phyloP scores from a whole-genome alignment of 345 rosid genomes.

The Hibiscus syriacus region DNA sequence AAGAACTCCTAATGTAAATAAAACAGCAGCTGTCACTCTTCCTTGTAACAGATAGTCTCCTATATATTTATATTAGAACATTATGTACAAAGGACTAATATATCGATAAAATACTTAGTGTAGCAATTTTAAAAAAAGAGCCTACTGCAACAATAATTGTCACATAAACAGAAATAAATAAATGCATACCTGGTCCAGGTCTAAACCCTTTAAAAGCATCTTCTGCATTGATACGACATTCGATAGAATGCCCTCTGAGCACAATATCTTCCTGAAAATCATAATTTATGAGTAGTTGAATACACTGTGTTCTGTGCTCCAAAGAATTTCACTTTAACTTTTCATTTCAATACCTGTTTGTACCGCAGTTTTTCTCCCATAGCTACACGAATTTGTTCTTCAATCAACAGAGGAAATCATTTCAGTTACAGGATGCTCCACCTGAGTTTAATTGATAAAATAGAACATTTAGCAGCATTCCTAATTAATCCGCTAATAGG shows the following conservation, averaged over 20 bases:
- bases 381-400: slow-evolving; percentile 92
- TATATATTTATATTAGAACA: not conserved
- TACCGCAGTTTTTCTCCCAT: slow-evolving; percentile 87
- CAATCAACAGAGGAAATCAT: slow-evolving; percentile 97
- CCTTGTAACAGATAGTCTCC: not conserved
- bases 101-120: not conserved
- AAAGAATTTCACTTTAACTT: not conserved
- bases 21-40: too few relatives aligned
- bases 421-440: slow-evolving; percentile 98
- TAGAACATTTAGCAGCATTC: slow-evolving; percentile 1
- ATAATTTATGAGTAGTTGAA: not conserved
- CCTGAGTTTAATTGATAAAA: slow-evolving; percentile 33
- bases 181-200: slow-evolving; percentile 82
- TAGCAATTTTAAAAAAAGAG: not conserved
- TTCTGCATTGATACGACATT: slow-evolving; percentile 96
- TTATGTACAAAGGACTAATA: not conserved
- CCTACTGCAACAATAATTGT: not conserved
- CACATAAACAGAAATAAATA: not conserved
- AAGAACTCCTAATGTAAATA: too few relatives aligned
- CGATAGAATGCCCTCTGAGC: slow-evolving; percentile 94
- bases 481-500: not conserved
- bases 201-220: slow-evolving; percentile 94
- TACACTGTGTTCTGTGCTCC: not conserved
- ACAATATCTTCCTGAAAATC: slow-evolving; percentile 79
- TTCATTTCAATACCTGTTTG: slow-evolving; percentile 53